Evolutionary conservation across 1,284 basidiomycete species (phyloP), one percentile per base, ranked within the genome.

Genomic region (Apiotrichum mycotoxinovorans): DNA sequence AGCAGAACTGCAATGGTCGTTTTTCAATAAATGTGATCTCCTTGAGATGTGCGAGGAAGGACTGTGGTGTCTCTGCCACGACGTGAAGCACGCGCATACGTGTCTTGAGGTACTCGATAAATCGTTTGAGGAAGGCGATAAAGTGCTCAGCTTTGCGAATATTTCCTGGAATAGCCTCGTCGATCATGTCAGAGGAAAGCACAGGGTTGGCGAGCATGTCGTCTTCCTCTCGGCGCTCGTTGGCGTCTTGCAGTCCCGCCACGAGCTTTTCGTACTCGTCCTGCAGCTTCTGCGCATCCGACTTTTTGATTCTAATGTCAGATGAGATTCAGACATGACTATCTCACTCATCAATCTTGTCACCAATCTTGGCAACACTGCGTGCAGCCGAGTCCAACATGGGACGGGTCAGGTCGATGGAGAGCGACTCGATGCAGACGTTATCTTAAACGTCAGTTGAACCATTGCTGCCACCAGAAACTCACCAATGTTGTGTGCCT

Each of bases 141-240:
- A 99, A 99, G 78, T 99, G 96, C 73, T 98, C 96, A 0, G 96
- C 96, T 72, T 98, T 94, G 48, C 96, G 84, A 61, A 99, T 99
- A 71, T 98, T 98, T 22, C 96, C 96, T 18, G 96, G 96, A 40
- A 99, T 84, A 4, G 96, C 96, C 77, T 98, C 96, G 58, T 87
- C 87, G 43, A 99, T 80, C 53, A 99, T 83, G 74, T 99, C 96
- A 60, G 94, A 90, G 5, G 96, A 95, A 9, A 99, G 81, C 15
- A 95, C 93, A 88, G 96, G 95, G 76, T 91, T 98, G 4, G 91
- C 83, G 82, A 95, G 86, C 77, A 96, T 89, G 26, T 84, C 80
- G 61, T 97, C 92, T 54, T 90, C 89, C 37, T 79, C 79, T 27
- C 75, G 65, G 15, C 83, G 81, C 22, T 82, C 81, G 5, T 84